Conservation (phyloP, 1,139 yeast genomes). For the Candida gigantensis region DNA sequence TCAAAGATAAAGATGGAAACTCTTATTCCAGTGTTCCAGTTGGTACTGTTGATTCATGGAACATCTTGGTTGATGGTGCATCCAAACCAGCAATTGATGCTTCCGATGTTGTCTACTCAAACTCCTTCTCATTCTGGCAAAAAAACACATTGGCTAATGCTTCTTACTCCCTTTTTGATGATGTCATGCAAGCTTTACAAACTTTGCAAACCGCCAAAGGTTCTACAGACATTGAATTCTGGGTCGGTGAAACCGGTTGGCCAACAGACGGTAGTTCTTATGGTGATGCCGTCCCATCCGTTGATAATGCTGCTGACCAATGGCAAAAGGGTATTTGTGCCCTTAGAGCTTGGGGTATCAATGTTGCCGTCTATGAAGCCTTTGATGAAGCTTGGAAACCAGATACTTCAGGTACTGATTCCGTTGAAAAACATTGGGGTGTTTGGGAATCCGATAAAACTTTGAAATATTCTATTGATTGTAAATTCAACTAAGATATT, state of each 20-base stretch:
- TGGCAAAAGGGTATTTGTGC: constrained; percentile 92
- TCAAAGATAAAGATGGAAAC: constrained; percentile 79
- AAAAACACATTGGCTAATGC: constrained; percentile 84
- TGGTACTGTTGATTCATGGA: constrained; percentile 97
- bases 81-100: constrained; percentile 70
- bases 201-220: constrained; percentile 83
- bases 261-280: constrained; percentile 84
- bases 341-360: constrained; percentile 92
- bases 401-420: constrained; percentile 77
- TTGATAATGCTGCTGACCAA: constrained; percentile 70
- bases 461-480: constrained; percentile 59
- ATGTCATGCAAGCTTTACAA: constrained; percentile 94
- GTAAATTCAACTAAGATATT: constrained; percentile 44
- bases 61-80: constrained; percentile 78
- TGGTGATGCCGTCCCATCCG: constrained; percentile 64
- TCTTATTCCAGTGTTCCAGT: constrained; percentile 72
- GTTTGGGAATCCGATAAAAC: constrained; percentile 61
- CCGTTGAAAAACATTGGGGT: constrained; percentile 94
- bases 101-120: constrained; percentile 82
- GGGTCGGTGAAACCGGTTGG: constrained; percentile 99
- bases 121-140: constrained; percentile 98
- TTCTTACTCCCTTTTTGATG: constrained; percentile 89
- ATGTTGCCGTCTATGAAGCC: constrained; percentile 91
- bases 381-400: constrained; percentile 97
- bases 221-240: constrained; percentile 77